Evolutionary conservation across 331 rosid species (phyloP), one percentile per base, ranked within the genome.

Genomic region (Erythrophleum ivorense): DNA sequence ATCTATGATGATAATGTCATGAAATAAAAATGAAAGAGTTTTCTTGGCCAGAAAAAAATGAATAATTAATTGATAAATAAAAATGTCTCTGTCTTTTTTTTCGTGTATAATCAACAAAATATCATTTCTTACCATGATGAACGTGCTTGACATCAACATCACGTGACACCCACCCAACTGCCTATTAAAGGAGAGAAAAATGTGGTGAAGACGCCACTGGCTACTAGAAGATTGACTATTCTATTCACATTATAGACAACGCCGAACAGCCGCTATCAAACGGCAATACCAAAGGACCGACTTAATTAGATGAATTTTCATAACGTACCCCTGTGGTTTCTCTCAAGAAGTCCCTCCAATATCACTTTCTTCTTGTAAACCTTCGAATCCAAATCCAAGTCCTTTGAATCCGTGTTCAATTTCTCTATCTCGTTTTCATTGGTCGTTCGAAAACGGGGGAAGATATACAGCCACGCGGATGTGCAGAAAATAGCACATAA

Each of bases 401-500:
- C 76, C 16, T 5, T 45, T 3, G 83, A 65, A 50, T 19, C 52
- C 8, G 10, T 3, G 31, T 29, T 69, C 7, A 4, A 8, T 2
- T 1, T 52, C 1, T 38, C 10, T 12, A 7, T 15, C 73, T 16
- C 76, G 59, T 67, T 7, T 24, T 38, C 53, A 34, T 13, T 6
- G 5, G 14, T 21, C 7, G 16, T 36, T 54, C 40, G 75, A 5
- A 89, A 43, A 45, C 82, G 75, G 1, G 90, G 86, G 15, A 80
- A 11, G 21, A 78, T 71, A 33, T 83, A 87, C 5, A 89, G 53
- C 95, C 95, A 89, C 11, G 84, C 87, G 3, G 88, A 85, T 53
- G 92, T 91, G 52, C 86, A 84, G 18, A 87, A 82, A 36, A 91
- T 86, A 10, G 95, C 92, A 55, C 89, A 91, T 6, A 89, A 13